phyloP scores from a whole-genome alignment of 2,329 filamentous ascomycete genomes.

The Colletotrichum cuscutae region DNA sequence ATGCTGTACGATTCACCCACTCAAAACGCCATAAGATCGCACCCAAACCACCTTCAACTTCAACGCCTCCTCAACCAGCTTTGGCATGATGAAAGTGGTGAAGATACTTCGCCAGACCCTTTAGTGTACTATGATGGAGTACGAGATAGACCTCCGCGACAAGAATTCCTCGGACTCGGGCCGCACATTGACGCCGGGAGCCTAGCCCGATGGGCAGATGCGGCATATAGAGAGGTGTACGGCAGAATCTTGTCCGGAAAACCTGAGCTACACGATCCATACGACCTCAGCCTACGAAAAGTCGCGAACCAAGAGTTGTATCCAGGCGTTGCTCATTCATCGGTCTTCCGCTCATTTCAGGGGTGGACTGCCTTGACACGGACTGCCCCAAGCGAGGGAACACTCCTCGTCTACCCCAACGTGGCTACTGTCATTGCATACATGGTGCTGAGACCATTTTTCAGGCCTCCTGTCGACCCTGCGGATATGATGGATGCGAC shows the following conservation, averaged over 20 bases:
- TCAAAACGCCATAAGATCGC: conserved; percentile 49
- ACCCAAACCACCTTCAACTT: conserved; percentile 49
- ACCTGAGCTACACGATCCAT: conserved; percentile 49
- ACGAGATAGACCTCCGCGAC: conserved; percentile 49
- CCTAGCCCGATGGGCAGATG: conserved; percentile 53
- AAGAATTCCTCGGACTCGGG: conserved; percentile 51
- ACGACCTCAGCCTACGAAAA: conserved; percentile 48
- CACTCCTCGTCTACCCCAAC: conserved; percentile 52
- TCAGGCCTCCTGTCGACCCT: conserved; percentile 43
- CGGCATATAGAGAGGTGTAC: conserved; percentile 49
- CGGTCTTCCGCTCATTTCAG: conserved; percentile 51
- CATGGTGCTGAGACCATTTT: conserved; percentile 54
- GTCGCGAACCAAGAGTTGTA: conserved; percentile 47
- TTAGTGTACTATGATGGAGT: conserved; percentile 52
- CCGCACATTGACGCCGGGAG: conserved; percentile 56
- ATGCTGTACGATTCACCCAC: conserved; percentile 51
- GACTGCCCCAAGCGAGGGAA: conserved; percentile 47
- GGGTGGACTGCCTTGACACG: conserved; percentile 56
- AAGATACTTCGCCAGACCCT: conserved; percentile 45
- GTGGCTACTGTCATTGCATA: conserved; percentile 49
- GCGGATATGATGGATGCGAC: conserved; percentile 46
- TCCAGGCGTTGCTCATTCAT: conserved; percentile 48
- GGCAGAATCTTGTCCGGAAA: conserved; percentile 47
- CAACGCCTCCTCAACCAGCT: conserved; percentile 50
- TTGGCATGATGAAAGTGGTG: conserved; percentile 47